Evolutionary conservation across 345 rosid genomes (phyloP).

Genomic region (Eucalyptus polybractea): DNA sequence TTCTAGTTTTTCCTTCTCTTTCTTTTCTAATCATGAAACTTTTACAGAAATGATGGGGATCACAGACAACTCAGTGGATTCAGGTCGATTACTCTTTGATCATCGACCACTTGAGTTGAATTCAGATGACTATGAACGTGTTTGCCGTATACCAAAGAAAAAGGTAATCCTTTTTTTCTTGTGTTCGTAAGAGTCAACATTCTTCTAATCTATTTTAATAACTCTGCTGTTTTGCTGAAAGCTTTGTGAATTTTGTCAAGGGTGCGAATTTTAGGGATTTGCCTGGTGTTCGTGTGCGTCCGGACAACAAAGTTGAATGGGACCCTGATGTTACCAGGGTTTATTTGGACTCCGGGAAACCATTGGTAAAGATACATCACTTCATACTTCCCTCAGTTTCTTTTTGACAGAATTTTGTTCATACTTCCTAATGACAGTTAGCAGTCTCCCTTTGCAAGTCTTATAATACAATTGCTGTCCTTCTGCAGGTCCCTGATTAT

Average conservation of each 20-base stretch:
- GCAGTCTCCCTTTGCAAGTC: background rate
- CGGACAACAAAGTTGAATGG: conserved; percentile 23
- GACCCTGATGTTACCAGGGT: conserved; percentile 27
- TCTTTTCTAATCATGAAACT: background rate
- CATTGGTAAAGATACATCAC: conserved; percentile 21
- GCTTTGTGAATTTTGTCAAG: conserved; percentile 1
- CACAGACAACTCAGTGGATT: background rate
- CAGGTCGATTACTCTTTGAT: conserved; percentile 12
- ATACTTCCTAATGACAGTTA: background rate
- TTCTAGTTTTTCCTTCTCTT: background rate
- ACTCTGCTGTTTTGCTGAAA: no score
- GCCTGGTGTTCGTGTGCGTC: conserved; percentile 38
- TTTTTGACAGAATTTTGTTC: background rate
- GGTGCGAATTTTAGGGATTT: conserved; percentile 58
- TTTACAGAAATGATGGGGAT: conserved; percentile 14
- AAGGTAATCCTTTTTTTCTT: conserved; percentile 9
- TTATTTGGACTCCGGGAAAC: conserved; percentile 17
- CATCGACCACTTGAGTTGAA: conserved; percentile 34
- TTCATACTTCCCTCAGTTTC: background rate
- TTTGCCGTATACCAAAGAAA: conserved; percentile 32
- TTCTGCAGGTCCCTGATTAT: conserved; percentile 31
- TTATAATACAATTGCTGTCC: background rate
- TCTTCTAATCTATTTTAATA: background rate
- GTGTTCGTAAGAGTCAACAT: background rate
- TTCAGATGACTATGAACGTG: conserved; percentile 32